These are phyloP conservation scores for Melastoma candidum DNA, from an alignment of 441 rosid species.

Conservation along the genomic window DNA sequence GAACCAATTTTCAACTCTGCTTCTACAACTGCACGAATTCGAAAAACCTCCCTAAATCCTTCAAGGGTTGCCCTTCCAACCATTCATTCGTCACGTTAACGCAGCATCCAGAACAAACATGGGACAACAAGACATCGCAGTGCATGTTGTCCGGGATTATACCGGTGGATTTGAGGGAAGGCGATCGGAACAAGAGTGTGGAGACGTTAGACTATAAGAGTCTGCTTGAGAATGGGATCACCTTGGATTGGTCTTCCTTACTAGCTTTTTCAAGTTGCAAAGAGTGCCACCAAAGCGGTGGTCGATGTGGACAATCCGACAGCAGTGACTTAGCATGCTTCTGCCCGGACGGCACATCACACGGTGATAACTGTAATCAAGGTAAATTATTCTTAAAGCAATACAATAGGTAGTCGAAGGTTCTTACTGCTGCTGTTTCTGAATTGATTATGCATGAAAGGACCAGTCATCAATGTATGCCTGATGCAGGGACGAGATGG, in stretches of 20 bases:
- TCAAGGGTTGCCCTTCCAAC: not conserved
- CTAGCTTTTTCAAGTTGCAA: slow-evolving; percentile 26
- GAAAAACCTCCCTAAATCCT: not conserved
- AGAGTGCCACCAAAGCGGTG: slow-evolving; percentile 33
- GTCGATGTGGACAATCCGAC: slow-evolving; percentile 35
- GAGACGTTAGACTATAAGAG: slow-evolving; percentile 11
- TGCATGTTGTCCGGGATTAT: accelerated
- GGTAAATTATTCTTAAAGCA: too few relatives aligned
- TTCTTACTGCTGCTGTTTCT: too few relatives aligned
- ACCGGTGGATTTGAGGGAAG: slow-evolving; percentile 1
- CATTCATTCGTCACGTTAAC: not conserved
- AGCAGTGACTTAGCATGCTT: slow-evolving; percentile 28
- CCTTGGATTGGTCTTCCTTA: slow-evolving; percentile 29
- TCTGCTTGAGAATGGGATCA: slow-evolving; percentile 37
- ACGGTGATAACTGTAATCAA: slow-evolving; percentile 14
- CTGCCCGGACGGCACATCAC: slow-evolving; percentile 27
- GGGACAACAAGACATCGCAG: accelerated
- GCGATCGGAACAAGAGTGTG: slow-evolving; percentile 5
- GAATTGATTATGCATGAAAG: too few relatives aligned
- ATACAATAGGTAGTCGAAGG: too few relatives aligned
- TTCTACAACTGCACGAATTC: slow-evolving; percentile 15
- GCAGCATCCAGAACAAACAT: accelerated
- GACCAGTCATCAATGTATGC: too few relatives aligned
- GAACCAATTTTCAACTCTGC: slow-evolving; percentile 16
- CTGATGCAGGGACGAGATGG: too few relatives aligned